Percentiles rank a stretch among this genome's conserved stretches.
phyloP scores from a whole-genome alignment of 495 filamentous ascomycete genomes.

The Echria macrotheca region DNA sequence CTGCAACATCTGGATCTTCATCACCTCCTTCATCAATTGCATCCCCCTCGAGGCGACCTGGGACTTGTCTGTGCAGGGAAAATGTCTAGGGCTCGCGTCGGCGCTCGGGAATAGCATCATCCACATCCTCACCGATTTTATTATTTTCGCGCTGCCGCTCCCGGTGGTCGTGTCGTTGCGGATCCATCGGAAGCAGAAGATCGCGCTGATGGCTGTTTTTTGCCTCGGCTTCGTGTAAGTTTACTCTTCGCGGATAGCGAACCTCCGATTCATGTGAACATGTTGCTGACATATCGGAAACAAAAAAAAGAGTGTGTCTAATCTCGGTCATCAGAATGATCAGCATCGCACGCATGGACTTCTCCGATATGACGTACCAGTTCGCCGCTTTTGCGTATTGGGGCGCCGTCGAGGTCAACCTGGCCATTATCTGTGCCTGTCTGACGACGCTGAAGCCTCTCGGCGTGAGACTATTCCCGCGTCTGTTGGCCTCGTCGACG shows the following conservation, averaged over 20 bases:
- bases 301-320: conserved; percentile 28
- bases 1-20: conserved; percentile 10
- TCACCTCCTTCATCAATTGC: conserved; percentile 13
- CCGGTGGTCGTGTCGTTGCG: conserved; percentile 21
- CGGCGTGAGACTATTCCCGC: conserved; percentile 7
- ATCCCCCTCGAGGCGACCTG: conserved; percentile 13
- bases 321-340: conserved; percentile 26
- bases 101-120: conserved; percentile 12
- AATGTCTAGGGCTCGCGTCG: not conserved
- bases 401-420: conserved; percentile 28
- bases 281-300: not conserved
- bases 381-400: conserved; percentile 18
- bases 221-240: conserved; percentile 20
- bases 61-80: conserved; percentile 10
- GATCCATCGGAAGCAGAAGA: conserved; percentile 15
- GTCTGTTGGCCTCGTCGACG: too few relatives aligned
- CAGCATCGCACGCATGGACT: conserved; percentile 10
- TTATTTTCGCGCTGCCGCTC: conserved; percentile 28
- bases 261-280: not conserved
- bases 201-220: conserved; percentile 15
- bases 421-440: conserved; percentile 28
- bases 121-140: conserved; percentile 23
- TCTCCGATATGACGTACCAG: conserved; percentile 14
- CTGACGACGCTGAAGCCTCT: conserved; percentile 25
- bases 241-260: not conserved